Evolutionary conservation across 2,329 filamentous ascomycete genomes (phyloP), one percentile per base, ranked within the genome.

Genomic region (Fusarium heterosporum): DNA sequence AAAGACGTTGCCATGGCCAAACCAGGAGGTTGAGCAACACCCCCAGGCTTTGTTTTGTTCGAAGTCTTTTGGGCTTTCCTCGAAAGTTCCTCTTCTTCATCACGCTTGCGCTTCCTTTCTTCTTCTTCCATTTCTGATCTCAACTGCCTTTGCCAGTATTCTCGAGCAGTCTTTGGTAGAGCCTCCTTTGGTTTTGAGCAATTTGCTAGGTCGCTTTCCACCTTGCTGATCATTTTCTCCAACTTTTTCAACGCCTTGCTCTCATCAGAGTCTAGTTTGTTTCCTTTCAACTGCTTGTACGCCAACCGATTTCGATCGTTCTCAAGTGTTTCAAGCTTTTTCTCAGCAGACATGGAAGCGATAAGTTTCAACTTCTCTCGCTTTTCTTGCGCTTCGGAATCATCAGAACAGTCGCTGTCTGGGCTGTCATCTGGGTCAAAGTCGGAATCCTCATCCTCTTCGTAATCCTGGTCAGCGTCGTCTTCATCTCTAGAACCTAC

Each of bases 251-350:
- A 3, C 1, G 1, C 11, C 13, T 52, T 3, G 2, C 0, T 1
- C n/a, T 42, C 8, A 8, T 4, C 1, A 3, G 8, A 6, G 1
- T 3, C 12, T 4, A 22, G 2, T 3, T 38, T 11, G 1, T 12
- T 3, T 1, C 28, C 46, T 10, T 6, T 4, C 1, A n/a, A 3
- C 13, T 28, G 0, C 17, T 9, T 59, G 3, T 6, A 0, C 6
- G 52, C 0, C 3, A 58, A 2, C 4, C 7, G 6, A 2, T 36
- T 22, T 8, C 6, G 28, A 14, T 4, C 3, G 4, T 2, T 30
- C 13, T 42, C 22, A 4, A 43, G 11, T 17, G 14, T 4, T 1
- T 22, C 19, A 3, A 16, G 5, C 1, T 10, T 10, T 11, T 28
- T 1, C 2, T 13, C 11, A 6, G 19, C 3, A 7, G 13, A 2